A percentile compares a stretch with the other conserved stretches of the same genome.
These are phyloP conservation scores for Kalaharituber pfeilii DNA, from an alignment of 2,329 filamentous ascomycete genomes.

Conservation along the genomic window DNA sequence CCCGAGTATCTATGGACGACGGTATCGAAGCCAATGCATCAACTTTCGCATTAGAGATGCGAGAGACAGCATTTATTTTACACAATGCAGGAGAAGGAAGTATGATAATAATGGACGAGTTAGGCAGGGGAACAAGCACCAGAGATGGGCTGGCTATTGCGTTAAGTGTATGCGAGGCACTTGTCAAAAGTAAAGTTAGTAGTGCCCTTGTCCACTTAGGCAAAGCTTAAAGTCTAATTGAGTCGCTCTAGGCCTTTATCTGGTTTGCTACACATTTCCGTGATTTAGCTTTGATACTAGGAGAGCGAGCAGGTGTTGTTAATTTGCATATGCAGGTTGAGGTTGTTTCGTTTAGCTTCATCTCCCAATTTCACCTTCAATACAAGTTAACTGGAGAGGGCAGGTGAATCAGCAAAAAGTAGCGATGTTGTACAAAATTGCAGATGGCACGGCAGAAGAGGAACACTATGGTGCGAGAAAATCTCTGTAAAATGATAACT, in stretches of 20 bases:
- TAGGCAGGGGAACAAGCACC: conserved; percentile 79
- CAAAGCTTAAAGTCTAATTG: conserved; percentile 4
- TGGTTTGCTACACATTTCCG: conserved; percentile 93
- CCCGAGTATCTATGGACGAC: conserved; percentile 71
- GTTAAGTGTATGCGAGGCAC: conserved; percentile 70
- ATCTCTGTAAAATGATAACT: not conserved
- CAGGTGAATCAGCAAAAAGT: conserved; percentile 40
- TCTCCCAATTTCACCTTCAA: not conserved
- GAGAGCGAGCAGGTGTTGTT: conserved; percentile 58
- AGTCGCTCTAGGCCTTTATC: conserved; percentile 43
- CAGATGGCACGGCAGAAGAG: conserved; percentile 51
- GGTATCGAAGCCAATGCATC: conserved; percentile 80
- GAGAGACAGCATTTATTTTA: conserved; percentile 85
- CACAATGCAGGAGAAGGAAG: conserved; percentile 61
- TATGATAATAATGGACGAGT: conserved; percentile 74
- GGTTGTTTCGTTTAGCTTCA: conserved; percentile 32
- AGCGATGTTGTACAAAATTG: conserved; percentile 75
- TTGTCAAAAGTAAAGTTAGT: conserved; percentile 51
- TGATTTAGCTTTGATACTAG: conserved; percentile 60
- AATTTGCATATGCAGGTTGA: conserved; percentile 68
- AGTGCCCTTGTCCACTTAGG: too few species aligned
- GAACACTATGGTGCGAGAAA: conserved; percentile 46
- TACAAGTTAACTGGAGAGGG: not conserved
- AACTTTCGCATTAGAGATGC: conserved; percentile 88
- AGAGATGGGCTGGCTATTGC: conserved; percentile 79